phyloP scores from a whole-genome alignment of 164 flowering plant genomes.

The Magnolia sinica region DNA sequence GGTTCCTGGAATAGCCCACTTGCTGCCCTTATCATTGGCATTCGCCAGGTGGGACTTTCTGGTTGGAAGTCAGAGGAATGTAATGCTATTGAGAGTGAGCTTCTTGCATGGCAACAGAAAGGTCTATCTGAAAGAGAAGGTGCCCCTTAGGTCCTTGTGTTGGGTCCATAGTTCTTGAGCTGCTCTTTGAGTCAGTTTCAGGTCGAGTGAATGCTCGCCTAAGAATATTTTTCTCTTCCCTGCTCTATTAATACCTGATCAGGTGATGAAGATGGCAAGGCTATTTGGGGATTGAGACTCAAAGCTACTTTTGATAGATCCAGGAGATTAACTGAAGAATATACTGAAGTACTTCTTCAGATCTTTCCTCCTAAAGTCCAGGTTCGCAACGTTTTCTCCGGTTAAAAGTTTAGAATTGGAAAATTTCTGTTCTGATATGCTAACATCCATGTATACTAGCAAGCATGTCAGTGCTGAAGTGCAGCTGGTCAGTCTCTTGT shows the following conservation, averaged over 20 bases:
- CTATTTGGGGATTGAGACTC: slow-evolving; percentile 81
- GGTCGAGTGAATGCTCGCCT: neutral
- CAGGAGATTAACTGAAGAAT: slow-evolving; percentile 87
- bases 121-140: slow-evolving; percentile 84
- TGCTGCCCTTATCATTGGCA: slow-evolving; percentile 53
- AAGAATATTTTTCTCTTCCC: neutral
- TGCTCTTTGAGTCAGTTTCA: neutral
- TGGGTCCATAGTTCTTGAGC: slow-evolving; percentile 1
- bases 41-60: slow-evolving; percentile 71
- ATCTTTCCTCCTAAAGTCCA: slow-evolving; percentile 76
- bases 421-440: neutral
- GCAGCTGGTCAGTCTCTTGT: no score
- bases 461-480: no score
- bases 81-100: slow-evolving; percentile 62
- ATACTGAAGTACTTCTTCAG: slow-evolving; percentile 80
- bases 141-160: slow-evolving; percentile 14
- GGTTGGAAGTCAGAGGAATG: slow-evolving; percentile 86
- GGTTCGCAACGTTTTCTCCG: slow-evolving; percentile 26
- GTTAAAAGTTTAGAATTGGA: neutral
- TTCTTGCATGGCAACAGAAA: slow-evolving; percentile 72
- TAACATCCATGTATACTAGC: neutral
- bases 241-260: slow-evolving; percentile 8
- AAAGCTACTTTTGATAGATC: slow-evolving; percentile 96
- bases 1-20: slow-evolving; percentile 68
- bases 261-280: slow-evolving; percentile 87